Evolutionary conservation across 768 basidiomycete genomes (phyloP).

Genomic region (Phlebiopsis gigantea): DNA sequence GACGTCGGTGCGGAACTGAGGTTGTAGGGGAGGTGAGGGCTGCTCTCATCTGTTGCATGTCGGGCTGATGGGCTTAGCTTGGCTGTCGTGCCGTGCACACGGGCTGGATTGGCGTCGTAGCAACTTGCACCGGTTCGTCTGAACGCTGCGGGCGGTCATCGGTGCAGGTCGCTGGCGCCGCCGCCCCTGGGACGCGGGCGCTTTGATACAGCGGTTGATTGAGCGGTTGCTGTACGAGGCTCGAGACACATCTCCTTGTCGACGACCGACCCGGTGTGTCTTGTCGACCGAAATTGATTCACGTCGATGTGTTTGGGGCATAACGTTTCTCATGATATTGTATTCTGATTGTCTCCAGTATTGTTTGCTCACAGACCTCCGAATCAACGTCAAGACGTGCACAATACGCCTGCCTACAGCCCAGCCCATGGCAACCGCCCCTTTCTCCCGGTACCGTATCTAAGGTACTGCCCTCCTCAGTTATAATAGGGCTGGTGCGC

Average conservation of each 20-base stretch:
- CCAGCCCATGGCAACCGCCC: conserved; percentile 22
- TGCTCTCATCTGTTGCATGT: background rate
- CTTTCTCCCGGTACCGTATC: conserved; percentile 22
- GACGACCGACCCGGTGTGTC: conserved; percentile 7
- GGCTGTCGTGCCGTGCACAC: background rate
- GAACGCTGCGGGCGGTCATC: conserved; percentile 2
- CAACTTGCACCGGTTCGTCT: background rate
- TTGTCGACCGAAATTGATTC: conserved; percentile 12
- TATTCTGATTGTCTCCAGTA: conserved; percentile 16
- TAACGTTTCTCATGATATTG: conserved; percentile 10
- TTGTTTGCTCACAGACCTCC: conserved; percentile 5
- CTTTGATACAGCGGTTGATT: conserved; percentile 2
- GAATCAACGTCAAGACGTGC: conserved; percentile 16
- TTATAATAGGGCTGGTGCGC: conserved; percentile 13
- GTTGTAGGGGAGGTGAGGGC: background rate
- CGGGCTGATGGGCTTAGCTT: background rate
- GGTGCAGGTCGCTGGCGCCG: background rate
- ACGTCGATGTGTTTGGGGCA: conserved; percentile 4
- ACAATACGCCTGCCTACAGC: conserved; percentile 9
- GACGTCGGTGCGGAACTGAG: conserved; percentile 4
- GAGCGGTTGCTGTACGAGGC: conserved; percentile 4
- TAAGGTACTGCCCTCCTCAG: conserved; percentile 16
- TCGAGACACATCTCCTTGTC: conserved; percentile 14
- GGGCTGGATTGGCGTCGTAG: background rate
- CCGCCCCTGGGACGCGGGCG: background rate